Evolutionary conservation across 208 protist species (phyloP), one percentile per base, ranked within the genome.

Genomic region (Acanthamoeba sp.): DNA sequence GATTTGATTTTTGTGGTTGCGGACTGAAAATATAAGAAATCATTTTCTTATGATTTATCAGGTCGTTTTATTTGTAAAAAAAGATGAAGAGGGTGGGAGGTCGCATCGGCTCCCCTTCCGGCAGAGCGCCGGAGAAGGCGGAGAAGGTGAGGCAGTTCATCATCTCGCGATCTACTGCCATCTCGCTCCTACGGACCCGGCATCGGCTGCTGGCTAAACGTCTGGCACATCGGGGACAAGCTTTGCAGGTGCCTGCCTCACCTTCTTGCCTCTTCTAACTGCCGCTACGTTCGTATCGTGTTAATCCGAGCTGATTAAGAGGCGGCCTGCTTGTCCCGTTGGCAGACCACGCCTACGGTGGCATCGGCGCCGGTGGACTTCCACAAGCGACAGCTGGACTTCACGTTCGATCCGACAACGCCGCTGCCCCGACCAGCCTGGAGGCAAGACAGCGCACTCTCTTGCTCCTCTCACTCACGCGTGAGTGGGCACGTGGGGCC

Each of bases 381-480:
- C 27, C 69, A 78, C 69, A 78, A 78, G 69, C 29, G 69, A 5
- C 34, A 78, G 69, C 9, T 45, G 34, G 12, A 78, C 27, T 78
- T 78, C 69, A 42, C 69, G 29, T 78, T 78, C 27, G 69, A 78
- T 27, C 34, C 36, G 69, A 45, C 69, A 7, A 7, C 69, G 2
- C 34, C 12, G 16, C 34, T 45, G 10, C 69, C 69, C 1, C 69
- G 69, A 27, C 34, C 69, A 7, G 20, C 69, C 38, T 78, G 69
- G 69, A 78, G 34, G 69, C 64, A 71, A 71, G 64, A 29, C 64
- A 71, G 10, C 64, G 64, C 64, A 29, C 64, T 38, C n/a, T n/a
- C 32, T 38, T 71, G 27, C 64, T 71, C 38, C 4, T 20, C 22
- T 29, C 38, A 59, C 64, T n/a, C 27, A 71, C n/a, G 64, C 24